Evolutionary conservation across 257 asterid species (phyloP), one percentile per base, ranked within the genome.

Genomic region (Rhazya stricta): DNA sequence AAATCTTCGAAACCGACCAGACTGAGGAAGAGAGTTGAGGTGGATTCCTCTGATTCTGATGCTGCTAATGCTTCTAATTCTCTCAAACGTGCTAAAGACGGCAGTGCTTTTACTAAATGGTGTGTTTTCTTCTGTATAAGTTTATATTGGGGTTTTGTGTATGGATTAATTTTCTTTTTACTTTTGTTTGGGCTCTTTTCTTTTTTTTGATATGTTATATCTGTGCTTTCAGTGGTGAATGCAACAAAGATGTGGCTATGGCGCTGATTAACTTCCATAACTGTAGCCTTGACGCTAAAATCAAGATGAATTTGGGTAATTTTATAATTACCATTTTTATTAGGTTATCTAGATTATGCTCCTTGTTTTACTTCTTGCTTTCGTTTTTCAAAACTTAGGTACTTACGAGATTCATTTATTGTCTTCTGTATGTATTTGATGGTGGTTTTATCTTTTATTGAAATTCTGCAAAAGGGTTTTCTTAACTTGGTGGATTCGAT

Each of bases 21-120:
- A 42, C 48, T 68, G 25, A 58, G 79, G 74, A 68, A 67, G 69
- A 68, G 79, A 66, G 74, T 67, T 27, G 74, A 68, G 25, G 69
- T 32, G 16, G 75, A 76, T 2, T 54, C 69, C 21, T 21, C 27
- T 45, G 6, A 66, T 32, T 1, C 67, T 19, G 18, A 74, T 43
- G 8, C 77, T 41, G 3, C 42, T 51, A 27, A 30, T 67, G 29
- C 30, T 53, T 13, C 56, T 27, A 54, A 56, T 5, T 68, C 86
- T 53, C 93, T 89, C 84, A 90, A 89, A 18, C 95, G 98, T 8
- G 98, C 98, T 45, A 91, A 77, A 76, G 86, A 94, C 27, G 97
- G 96, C 74, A 90, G 96, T n/a, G 98, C 97, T 62, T 94, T 94
- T 53, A 85, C 95, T 75, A 87, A 79, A 78, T 91, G 98, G 98